Evolutionary conservation across 208 protist species (phyloP).

Genomic region (Trypanosoma platydactyli): DNA sequence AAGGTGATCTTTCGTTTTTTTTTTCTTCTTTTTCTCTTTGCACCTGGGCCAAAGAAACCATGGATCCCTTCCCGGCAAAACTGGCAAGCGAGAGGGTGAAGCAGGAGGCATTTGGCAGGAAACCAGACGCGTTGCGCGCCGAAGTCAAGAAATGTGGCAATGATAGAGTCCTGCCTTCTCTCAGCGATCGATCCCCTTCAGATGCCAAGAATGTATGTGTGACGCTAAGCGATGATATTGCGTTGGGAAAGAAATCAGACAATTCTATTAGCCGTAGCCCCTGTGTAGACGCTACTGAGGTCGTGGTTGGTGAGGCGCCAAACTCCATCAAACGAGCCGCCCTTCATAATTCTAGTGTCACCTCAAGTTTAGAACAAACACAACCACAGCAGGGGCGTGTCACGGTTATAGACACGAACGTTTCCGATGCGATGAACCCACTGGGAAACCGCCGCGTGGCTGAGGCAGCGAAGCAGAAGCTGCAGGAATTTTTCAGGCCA

Average conservation of each 20-base stretch:
- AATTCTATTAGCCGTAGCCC: constrained; percentile 15
- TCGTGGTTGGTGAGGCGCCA: background rate
- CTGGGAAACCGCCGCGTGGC: constrained; percentile 32
- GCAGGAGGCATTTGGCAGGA: constrained; percentile 43
- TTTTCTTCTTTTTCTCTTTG: constrained; percentile 21
- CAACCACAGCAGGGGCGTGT: background rate
- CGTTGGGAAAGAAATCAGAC: background rate
- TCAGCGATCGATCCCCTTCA: background rate
- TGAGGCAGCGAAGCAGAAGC: constrained; percentile 34
- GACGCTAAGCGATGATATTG: background rate
- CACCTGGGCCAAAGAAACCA: background rate
- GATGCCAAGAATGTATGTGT: background rate
- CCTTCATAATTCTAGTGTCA: no score
- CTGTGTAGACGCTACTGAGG: background rate
- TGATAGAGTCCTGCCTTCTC: background rate
- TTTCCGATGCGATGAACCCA: background rate
- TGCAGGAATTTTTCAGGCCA: constrained; percentile 56
- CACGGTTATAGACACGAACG: background rate
- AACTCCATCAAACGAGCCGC: background rate
- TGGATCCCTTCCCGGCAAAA: background rate
- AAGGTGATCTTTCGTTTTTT: background rate
- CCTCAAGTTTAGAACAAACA: no score
- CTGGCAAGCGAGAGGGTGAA: constrained; percentile 35
- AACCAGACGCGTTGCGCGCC: constrained; percentile 53
- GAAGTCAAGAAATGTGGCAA: constrained; percentile 39